Percentiles rank a stretch among this genome's conserved stretches.
These are phyloP conservation scores for Annona cherimola DNA, from an alignment of 164 flowering plant species.

Conservation along the genomic window DNA sequence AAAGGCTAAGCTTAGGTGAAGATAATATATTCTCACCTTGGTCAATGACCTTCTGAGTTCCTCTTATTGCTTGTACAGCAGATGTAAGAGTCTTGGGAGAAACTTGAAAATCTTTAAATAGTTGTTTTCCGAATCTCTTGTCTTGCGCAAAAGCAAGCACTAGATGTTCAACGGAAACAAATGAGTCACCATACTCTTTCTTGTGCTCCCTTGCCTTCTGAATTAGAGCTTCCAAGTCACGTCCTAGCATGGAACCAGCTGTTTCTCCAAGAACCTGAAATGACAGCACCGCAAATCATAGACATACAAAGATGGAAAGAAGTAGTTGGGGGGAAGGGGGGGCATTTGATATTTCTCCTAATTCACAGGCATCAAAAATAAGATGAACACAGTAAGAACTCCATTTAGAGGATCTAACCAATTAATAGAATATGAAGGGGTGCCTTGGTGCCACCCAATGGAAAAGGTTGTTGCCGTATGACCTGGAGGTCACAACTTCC, in stretches of 20 bases:
- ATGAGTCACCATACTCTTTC: constrained; percentile 87
- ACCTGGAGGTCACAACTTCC: background rate
- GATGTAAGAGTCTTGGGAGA: constrained; percentile 49
- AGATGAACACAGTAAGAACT: background rate
- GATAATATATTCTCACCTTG: constrained; percentile 50
- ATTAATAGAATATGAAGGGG: background rate
- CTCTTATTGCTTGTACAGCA: constrained; percentile 79
- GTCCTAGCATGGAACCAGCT: constrained; percentile 91
- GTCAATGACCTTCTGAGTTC: constrained; percentile 83
- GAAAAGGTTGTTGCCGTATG: background rate
- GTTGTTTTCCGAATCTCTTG: constrained; percentile 81
- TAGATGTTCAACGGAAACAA: constrained; percentile 91
- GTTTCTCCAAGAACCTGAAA: constrained; percentile 77
- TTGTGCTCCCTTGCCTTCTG: constrained; percentile 75
- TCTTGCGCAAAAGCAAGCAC: constrained; percentile 79
- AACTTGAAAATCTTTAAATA: constrained; percentile 76
- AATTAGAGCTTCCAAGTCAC: constrained; percentile 80
- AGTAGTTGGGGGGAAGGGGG: background rate
- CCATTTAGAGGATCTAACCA: background rate
- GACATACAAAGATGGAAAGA: background rate
- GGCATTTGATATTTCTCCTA: background rate
- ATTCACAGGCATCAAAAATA: background rate
- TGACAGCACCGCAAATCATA: background rate
- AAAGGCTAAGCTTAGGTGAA: background rate
- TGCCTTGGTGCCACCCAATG: background rate